Percentiles rank a stretch among this genome's conserved stretches.
phyloP scores from a whole-genome alignment of 305 asterid species.

The Fraxinus baroniana region DNA sequence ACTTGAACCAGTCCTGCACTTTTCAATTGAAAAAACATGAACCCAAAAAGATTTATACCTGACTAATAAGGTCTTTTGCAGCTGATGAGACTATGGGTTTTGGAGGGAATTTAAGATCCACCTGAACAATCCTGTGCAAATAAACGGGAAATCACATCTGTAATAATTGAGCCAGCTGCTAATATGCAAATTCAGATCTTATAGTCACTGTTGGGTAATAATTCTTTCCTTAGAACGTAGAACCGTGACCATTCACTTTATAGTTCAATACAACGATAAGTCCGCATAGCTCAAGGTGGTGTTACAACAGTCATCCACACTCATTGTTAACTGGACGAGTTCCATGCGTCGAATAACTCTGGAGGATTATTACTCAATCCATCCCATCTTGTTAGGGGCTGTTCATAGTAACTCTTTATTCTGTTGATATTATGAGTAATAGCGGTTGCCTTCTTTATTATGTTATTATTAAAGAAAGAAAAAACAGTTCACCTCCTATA shows the following conservation, averaged over 20 bases:
- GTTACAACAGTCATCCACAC: neutral
- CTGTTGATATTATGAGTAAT: neutral
- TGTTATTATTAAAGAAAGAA: neutral
- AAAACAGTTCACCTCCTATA: slow-evolving; percentile 37
- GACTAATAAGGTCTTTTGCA: slow-evolving; percentile 91
- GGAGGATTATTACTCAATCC: no score
- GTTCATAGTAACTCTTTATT: neutral
- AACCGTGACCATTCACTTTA: neutral
- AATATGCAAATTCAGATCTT: neutral
- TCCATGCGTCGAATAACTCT: no score
- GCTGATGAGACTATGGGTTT: slow-evolving; percentile 73
- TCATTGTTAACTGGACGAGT: neutral
- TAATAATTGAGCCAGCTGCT: neutral
- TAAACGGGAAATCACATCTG: neutral
- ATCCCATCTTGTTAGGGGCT: no score
- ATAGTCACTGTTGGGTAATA: neutral
- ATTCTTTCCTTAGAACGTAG: neutral
- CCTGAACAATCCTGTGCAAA: slow-evolving; percentile 75
- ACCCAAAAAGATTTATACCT: slow-evolving; percentile 39
- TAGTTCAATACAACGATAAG: neutral
- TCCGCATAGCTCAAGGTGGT: neutral
- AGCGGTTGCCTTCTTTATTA: neutral
- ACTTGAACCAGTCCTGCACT: neutral
- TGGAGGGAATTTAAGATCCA: slow-evolving; percentile 85
- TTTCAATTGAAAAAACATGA: neutral